Percentiles rank a stretch among this genome's conserved stretches.
Conservation (phyloP, 176 grass and related monocot genomes). For the Musa troglodytarum region DNA sequence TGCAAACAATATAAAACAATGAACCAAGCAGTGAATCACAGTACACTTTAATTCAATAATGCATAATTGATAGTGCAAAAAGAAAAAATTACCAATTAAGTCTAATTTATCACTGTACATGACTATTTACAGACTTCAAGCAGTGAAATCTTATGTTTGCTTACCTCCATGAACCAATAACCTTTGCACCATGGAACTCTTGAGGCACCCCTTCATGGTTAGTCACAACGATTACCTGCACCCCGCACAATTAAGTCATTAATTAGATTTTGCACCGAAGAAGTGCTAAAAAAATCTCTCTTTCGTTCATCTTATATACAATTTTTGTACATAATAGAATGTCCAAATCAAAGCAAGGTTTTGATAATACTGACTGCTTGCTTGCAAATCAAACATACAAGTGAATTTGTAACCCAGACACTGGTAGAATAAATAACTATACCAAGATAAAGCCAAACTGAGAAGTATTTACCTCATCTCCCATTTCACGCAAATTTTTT, state of each 20-base stretch:
- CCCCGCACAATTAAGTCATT: background rate
- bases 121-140: background rate
- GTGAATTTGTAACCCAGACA: too few species aligned
- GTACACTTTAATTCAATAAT: too few species aligned
- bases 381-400: background rate
- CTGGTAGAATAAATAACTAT: background rate
- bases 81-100: too few species aligned
- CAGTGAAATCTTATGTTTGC: background rate
- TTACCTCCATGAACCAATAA: slow-evolving; percentile 98
- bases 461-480: slow-evolving; percentile 59
- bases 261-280: background rate
- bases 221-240: slow-evolving; percentile 86
- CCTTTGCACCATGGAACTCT: slow-evolving; percentile 92
- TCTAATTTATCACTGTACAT: background rate
- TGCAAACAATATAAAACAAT: too few species aligned
- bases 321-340: background rate
- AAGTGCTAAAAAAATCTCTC: too few species aligned
- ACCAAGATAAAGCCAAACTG: background rate
- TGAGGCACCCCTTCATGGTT: slow-evolving; percentile 91
- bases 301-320: background rate
- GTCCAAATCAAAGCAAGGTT: background rate
- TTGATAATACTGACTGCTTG: background rate
- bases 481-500: slow-evolving; percentile 80
- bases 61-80: too few species aligned
- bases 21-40: too few species aligned